Evolutionary conservation across 441 rosid genomes (phyloP).

Genomic region (Flueggea neowawraea): DNA sequence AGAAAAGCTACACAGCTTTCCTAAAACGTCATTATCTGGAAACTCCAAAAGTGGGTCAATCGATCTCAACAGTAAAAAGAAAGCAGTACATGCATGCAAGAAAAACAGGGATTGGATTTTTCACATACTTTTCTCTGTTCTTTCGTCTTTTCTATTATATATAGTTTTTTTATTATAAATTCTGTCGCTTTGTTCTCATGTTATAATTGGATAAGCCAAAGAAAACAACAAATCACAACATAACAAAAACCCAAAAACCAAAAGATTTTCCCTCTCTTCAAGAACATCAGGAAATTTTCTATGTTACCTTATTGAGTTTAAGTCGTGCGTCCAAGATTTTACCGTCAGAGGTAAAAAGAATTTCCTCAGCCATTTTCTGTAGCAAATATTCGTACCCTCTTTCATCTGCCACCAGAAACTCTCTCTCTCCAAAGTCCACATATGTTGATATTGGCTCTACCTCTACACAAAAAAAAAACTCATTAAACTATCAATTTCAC

Average conservation of each 20-base stretch:
- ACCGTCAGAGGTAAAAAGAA: slow-evolving; percentile 71
- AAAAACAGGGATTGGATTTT: slow-evolving; percentile 21
- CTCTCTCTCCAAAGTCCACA: slow-evolving; percentile 88
- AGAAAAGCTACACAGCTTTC: slow-evolving; percentile 14
- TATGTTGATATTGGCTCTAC: slow-evolving; percentile 97
- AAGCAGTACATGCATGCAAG: slow-evolving; percentile 33
- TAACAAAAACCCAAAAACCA: slow-evolving; percentile 3
- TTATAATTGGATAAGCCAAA: slow-evolving; percentile 20
- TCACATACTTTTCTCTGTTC: slow-evolving; percentile 7
- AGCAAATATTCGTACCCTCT: slow-evolving; percentile 87
- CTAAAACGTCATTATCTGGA: slow-evolving; percentile 47
- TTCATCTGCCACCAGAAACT: slow-evolving; percentile 90
- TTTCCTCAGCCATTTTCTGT: slow-evolving; percentile 71
- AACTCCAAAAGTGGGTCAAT: slow-evolving; percentile 55
- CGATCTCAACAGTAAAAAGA: slow-evolving; percentile 34
- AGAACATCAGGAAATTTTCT: too few species aligned
- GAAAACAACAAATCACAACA: slow-evolving; percentile 11
- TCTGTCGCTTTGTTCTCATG: slow-evolving; percentile 22
- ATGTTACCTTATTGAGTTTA: slow-evolving; percentile 75
- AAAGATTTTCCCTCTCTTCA: background rate
- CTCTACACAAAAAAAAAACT: slow-evolving; percentile 42
- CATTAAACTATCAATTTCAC: slow-evolving; percentile 10
- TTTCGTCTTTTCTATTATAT: background rate
- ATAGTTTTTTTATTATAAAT: slow-evolving; percentile 4
- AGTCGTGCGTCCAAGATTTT: slow-evolving; percentile 80